A percentile compares a stretch with the other conserved stretches of the same genome.
Evolutionary conservation across 139 green algal species (phyloP).

Genomic region (Chlamydomonas schloesseri): DNA sequence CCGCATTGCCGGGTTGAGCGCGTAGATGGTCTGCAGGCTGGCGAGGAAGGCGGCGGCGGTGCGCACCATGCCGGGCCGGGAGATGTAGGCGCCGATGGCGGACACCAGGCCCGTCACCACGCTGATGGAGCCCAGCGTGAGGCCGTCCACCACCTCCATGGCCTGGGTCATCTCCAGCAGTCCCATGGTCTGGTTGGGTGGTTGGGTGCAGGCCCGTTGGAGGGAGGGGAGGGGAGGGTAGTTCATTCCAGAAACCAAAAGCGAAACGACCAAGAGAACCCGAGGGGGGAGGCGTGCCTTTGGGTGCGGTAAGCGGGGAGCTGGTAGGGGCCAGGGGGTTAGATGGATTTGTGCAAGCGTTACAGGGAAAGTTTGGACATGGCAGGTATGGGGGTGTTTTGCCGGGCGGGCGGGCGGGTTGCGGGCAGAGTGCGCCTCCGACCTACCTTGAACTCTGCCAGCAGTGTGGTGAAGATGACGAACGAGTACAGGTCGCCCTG

Average conservation of each 20-base stretch:
- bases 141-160: conserved; percentile 34
- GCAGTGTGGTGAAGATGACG: conserved; percentile 27
- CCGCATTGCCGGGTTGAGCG: conserved; percentile 37
- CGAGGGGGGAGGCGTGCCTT: too few species aligned
- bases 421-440: too few species aligned
- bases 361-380: too few species aligned
- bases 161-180: conserved; percentile 13
- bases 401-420: too few species aligned
- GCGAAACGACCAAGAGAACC: too few species aligned
- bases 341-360: too few species aligned
- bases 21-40: conserved; percentile 35
- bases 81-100: conserved; percentile 27
- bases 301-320: too few species aligned
- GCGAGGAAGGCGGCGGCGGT: conserved; percentile 19
- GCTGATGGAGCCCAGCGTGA: conserved; percentile 33
- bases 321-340: too few species aligned
- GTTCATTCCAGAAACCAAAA: too few species aligned
- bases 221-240: too few species aligned
- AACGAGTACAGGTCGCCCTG: conserved; percentile 36
- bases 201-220: too few species aligned
- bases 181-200: neutral
- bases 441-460: conserved; percentile 4
- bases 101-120: conserved; percentile 32
- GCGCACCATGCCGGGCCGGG: conserved; percentile 20
- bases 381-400: too few species aligned